Conservation (phyloP, 176 grass and related monocot genomes). For the Hyparrhenia diplandra region DNA sequence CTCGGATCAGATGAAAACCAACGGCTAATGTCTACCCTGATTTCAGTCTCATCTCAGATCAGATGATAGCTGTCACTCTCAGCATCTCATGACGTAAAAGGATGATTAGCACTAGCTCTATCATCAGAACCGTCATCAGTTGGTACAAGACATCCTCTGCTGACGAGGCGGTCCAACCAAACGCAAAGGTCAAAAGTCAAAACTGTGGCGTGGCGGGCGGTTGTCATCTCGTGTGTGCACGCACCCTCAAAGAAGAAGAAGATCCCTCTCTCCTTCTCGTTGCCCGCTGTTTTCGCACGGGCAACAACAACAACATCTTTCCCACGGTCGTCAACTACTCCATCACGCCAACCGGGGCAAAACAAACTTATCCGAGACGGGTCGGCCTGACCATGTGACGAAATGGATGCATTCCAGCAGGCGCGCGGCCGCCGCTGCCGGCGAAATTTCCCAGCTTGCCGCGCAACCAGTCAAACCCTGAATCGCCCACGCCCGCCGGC, state of each 20-base stretch:
- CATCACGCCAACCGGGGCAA: background rate
- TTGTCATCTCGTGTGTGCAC: conserved; percentile 4
- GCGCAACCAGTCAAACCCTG: background rate
- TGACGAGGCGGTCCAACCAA: no score
- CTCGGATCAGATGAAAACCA: background rate
- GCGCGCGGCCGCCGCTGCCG: no score
- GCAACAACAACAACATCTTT: no score
- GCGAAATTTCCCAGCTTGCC: background rate
- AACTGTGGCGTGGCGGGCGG: background rate
- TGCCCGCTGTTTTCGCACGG: conserved; percentile 1
- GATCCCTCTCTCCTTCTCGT: background rate
- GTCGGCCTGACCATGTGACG: conserved; percentile 18
- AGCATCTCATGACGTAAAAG: background rate
- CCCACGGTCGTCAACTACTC: background rate
- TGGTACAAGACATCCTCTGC: background rate
- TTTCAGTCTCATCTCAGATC: background rate
- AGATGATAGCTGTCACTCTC: background rate
- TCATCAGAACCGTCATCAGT: background rate
- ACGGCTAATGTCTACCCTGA: background rate
- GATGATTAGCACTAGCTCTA: background rate
- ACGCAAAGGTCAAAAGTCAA: conserved; percentile 21
- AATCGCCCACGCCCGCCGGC: background rate
- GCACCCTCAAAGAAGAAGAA: background rate
- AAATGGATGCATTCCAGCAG: background rate
- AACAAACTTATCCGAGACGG: conserved; percentile 2